phyloP scores from a whole-genome alignment of 257 asterid genomes.

The Nicotiana sylvestris region DNA sequence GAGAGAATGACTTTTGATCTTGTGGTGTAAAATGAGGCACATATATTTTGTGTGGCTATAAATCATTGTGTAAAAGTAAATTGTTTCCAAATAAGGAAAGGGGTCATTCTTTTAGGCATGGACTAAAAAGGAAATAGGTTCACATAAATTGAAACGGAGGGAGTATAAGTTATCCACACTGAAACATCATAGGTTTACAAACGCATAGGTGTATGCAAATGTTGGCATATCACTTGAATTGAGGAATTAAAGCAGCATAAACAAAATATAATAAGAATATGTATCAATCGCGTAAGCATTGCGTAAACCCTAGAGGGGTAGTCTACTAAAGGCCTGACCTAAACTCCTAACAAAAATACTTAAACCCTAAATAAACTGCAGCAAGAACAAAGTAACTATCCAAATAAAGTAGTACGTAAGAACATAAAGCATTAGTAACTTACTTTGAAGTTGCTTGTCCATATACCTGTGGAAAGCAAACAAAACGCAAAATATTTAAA shows the following conservation, averaged over 20 bases:
- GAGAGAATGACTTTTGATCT: no score
- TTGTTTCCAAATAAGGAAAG: no score
- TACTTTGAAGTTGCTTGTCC: constrained; percentile 15
- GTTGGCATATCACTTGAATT: not conserved
- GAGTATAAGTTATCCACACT: not conserved
- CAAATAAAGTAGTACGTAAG: not conserved
- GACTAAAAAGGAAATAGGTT: no score
- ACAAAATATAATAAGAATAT: not conserved
- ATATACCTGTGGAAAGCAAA: not conserved
- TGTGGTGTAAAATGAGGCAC: no score
- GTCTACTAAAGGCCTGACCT: not conserved
- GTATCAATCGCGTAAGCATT: not conserved
- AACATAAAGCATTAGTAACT: not conserved
- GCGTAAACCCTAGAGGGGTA: no score
- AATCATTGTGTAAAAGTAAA: no score
- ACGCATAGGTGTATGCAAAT: not conserved
- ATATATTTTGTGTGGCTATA: no score
- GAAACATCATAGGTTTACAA: not conserved
- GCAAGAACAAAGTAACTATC: not conserved
- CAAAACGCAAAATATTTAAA: not conserved
- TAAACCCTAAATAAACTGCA: not conserved
- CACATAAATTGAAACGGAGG: no score
- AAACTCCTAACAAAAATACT: not conserved
- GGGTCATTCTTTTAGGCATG: no score
- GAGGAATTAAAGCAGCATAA: not conserved